Percentiles rank a stretch among this genome's conserved stretches.
Evolutionary conservation across 176 grass and related monocot species (phyloP).

Genomic region (Pharus latifolius): DNA sequence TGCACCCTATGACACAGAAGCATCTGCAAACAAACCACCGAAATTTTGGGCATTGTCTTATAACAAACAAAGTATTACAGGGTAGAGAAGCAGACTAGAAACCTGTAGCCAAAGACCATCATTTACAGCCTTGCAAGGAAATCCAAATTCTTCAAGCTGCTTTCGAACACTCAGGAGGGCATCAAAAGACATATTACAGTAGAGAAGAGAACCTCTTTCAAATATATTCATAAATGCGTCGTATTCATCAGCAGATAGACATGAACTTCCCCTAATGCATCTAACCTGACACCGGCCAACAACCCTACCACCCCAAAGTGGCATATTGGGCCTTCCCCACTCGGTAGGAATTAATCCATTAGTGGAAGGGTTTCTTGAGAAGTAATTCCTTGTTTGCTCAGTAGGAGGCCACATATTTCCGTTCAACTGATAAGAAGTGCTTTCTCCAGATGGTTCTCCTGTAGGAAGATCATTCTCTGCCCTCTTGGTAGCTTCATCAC

Average conservation of each 20-base stretch:
- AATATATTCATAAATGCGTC: slow-evolving; percentile 95
- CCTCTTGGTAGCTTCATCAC: slow-evolving; percentile 38
- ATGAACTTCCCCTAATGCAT: slow-evolving; percentile 47
- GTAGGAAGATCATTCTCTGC: slow-evolving; percentile 27
- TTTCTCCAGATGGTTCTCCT: slow-evolving; percentile 57
- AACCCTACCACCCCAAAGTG: slow-evolving; percentile 73
- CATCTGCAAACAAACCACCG: slow-evolving; percentile 60
- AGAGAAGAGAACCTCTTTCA: slow-evolving; percentile 93
- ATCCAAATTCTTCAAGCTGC: slow-evolving; percentile 96
- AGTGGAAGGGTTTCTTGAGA: slow-evolving; percentile 34
- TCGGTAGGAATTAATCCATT: slow-evolving; percentile 38
- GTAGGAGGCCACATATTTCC: slow-evolving; percentile 58
- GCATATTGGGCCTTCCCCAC: slow-evolving; percentile 56
- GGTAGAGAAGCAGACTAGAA: background rate
- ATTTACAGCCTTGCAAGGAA: slow-evolving; percentile 96
- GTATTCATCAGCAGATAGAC: slow-evolving; percentile 70
- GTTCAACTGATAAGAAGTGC: slow-evolving; percentile 53
- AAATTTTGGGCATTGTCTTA: slow-evolving; percentile 18
- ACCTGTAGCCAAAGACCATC: slow-evolving; percentile 99
- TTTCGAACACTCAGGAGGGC: slow-evolving; percentile 77
- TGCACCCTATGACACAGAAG: slow-evolving; percentile 89
- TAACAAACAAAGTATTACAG: slow-evolving; percentile 12
- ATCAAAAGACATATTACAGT: slow-evolving; percentile 99
- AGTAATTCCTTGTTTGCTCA: slow-evolving; percentile 54
- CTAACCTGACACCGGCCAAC: slow-evolving; percentile 64